Percentiles rank a stretch among this genome's conserved stretches.
phyloP scores from a whole-genome alignment of 2,329 filamentous ascomycete genomes.

The Cladophialophora chaetospira region DNA sequence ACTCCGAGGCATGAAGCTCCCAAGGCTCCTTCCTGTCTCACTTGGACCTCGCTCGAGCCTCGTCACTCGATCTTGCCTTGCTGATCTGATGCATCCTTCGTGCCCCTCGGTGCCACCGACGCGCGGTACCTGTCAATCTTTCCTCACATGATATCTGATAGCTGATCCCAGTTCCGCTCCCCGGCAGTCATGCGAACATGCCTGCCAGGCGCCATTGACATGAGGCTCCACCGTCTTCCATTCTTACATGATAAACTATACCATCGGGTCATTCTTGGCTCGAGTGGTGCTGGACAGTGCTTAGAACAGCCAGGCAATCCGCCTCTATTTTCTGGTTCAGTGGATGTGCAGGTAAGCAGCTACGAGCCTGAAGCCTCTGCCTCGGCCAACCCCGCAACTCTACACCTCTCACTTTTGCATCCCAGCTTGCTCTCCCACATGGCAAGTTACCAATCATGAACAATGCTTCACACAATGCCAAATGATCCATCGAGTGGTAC shows the following conservation, averaged over 20 bases:
- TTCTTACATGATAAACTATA: not conserved
- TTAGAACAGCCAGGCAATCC: too few relatives aligned
- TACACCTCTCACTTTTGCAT: too few relatives aligned
- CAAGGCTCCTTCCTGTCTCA: too few relatives aligned
- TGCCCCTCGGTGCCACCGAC: too few relatives aligned
- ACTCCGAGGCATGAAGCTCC: too few relatives aligned
- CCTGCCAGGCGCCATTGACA: not conserved
- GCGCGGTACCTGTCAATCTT: slow-evolving; percentile 3
- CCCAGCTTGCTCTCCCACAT: too few relatives aligned
- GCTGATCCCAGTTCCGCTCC: not conserved
- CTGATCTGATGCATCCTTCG: not conserved
- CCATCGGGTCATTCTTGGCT: not conserved
- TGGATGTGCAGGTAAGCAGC: not conserved
- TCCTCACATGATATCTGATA: not conserved
- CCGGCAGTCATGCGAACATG: not conserved
- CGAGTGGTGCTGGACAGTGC: too few relatives aligned
- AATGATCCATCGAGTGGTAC: not conserved
- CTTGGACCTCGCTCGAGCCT: not conserved
- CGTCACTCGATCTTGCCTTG: not conserved
- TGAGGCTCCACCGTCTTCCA: not conserved
- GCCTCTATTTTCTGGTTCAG: too few relatives aligned
- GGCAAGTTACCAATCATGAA: not conserved
- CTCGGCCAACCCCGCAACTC: too few relatives aligned
- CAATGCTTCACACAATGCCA: not conserved
- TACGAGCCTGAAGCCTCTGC: not conserved